Evolutionary conservation across 1,284 basidiomycete genomes (phyloP).

Genomic region (Athelia sp.): DNA sequence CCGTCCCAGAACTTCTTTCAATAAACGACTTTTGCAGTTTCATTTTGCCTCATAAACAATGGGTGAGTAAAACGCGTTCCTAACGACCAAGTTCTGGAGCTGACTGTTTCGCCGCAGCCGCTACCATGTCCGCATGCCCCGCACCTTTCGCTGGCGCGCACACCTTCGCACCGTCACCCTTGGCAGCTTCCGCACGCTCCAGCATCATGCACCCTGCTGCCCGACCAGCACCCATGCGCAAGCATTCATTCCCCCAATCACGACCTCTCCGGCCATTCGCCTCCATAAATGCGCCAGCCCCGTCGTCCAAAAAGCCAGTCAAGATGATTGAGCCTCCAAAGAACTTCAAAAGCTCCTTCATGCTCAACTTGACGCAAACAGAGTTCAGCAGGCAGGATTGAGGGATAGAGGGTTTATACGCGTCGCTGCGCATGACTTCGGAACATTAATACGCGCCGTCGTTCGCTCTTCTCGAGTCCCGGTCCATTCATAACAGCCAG

Average conservation of each 20-base stretch:
- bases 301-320: conserved; percentile 32
- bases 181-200: conserved; percentile 19
- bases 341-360: conserved; percentile 62
- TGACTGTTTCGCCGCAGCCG: conserved; percentile 10
- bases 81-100: too few species aligned
- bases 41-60: conserved; percentile 7
- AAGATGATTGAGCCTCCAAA: conserved; percentile 76
- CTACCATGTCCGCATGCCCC: conserved; percentile 21
- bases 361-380: conserved; percentile 74
- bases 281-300: conserved; percentile 42
- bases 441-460: not conserved
- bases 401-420: conserved; percentile 21
- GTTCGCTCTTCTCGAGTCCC: conserved; percentile 1
- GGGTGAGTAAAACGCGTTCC: conserved; percentile 15
- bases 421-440: conserved; percentile 1
- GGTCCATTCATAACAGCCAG: too few species aligned
- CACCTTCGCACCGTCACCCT: conserved; percentile 35
- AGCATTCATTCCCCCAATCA: conserved; percentile 56
- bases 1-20: too few species aligned
- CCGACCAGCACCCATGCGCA: conserved; percentile 34
- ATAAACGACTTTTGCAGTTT: too few species aligned
- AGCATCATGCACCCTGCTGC: conserved; percentile 17
- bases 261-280: conserved; percentile 73
- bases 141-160: too few species aligned
- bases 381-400: conserved; percentile 72